A percentile compares a stretch with the other conserved stretches of the same genome.
Conservation (phyloP, 2,329 filamentous ascomycete species). For the Pseudocercospora crystallina region DNA sequence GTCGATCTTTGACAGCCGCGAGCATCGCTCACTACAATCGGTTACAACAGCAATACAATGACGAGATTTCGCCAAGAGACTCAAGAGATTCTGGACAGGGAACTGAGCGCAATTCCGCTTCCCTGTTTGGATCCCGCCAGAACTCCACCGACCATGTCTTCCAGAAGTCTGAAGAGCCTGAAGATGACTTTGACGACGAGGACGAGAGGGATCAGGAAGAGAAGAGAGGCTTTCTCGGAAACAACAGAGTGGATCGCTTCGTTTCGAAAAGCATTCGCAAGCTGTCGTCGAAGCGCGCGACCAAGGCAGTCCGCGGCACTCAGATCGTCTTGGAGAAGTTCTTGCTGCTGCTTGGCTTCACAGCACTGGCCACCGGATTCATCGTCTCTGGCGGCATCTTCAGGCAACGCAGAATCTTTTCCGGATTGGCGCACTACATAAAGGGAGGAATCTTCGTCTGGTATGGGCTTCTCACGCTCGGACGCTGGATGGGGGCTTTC, state of each 20-base stretch:
- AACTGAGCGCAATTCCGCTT: slow-evolving; percentile 28
- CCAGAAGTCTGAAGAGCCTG: slow-evolving; percentile 22
- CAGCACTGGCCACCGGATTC: slow-evolving; percentile 69
- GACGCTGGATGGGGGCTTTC: slow-evolving; percentile 87
- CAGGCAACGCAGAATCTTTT: slow-evolving; percentile 61
- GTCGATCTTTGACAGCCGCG: slow-evolving; percentile 9
- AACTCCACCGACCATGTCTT: slow-evolving; percentile 33
- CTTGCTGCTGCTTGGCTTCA: slow-evolving; percentile 75
- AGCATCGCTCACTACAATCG: slow-evolving; percentile 34
- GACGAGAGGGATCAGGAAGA: slow-evolving; percentile 32
- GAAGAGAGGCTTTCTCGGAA: slow-evolving; percentile 47
- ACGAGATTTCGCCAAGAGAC: slow-evolving; percentile 31
- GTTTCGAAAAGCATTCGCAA: slow-evolving; percentile 25
- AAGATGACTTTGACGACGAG: slow-evolving; percentile 43
- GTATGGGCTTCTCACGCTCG: slow-evolving; percentile 83
- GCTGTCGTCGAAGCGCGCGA: slow-evolving; percentile 49
- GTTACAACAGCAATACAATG: slow-evolving; percentile 22
- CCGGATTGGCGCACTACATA: slow-evolving; percentile 86
- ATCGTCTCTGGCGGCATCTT: slow-evolving; percentile 81
- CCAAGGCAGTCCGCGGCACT: slow-evolving; percentile 58
- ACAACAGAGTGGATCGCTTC: slow-evolving; percentile 27
- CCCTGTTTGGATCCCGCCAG: slow-evolving; percentile 31
- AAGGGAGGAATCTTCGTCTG: slow-evolving; percentile 96
- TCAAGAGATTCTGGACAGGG: slow-evolving; percentile 43
- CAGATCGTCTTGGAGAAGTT: slow-evolving; percentile 73